Evolutionary conservation across 192 early-diverging fungal species (phyloP).

Genomic region (Backusella parvicylindrica): DNA sequence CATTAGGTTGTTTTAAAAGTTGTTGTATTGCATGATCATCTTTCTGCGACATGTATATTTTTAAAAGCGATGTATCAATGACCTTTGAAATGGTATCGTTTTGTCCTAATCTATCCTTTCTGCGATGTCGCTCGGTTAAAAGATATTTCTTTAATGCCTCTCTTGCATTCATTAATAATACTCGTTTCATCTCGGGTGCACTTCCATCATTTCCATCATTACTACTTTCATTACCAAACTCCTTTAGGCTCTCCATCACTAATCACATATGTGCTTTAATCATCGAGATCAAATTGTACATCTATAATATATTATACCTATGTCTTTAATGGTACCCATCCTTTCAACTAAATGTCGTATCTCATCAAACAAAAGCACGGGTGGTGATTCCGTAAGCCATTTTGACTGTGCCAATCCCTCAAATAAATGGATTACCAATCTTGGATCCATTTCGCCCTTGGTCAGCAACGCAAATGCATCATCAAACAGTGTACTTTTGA

Average conservation of each 20-base stretch:
- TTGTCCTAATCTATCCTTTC: constrained; percentile 3
- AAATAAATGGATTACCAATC: constrained; percentile 50
- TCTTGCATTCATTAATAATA: constrained; percentile 56
- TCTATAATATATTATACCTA: constrained; percentile 35
- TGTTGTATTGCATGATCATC: constrained; percentile 21
- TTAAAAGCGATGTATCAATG: constrained; percentile 54
- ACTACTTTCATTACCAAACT: background rate
- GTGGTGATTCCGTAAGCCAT: constrained; percentile 15
- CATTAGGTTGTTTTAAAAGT: constrained; percentile 42
- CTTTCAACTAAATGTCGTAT: constrained; percentile 26
- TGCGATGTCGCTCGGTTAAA: constrained; percentile 30
- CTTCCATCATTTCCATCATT: background rate
- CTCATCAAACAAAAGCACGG: constrained; percentile 42
- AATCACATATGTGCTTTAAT: constrained; percentile 29
- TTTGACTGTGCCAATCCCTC: constrained; percentile 32
- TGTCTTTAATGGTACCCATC: constrained; percentile 42
- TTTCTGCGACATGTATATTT: constrained; percentile 37
- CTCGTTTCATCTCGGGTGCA: constrained; percentile 36
- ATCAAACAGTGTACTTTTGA: constrained; percentile 65
- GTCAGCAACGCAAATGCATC: constrained; percentile 58
- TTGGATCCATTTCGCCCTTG: constrained; percentile 64
- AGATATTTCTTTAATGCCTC: constrained; percentile 58
- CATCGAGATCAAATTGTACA: background rate
- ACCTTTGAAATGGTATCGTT: constrained; percentile 19
- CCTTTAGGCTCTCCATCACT: constrained; percentile 11